Evolutionary conservation across 768 basidiomycete genomes (phyloP).

Genomic region (Pisolithus marmoratus): DNA sequence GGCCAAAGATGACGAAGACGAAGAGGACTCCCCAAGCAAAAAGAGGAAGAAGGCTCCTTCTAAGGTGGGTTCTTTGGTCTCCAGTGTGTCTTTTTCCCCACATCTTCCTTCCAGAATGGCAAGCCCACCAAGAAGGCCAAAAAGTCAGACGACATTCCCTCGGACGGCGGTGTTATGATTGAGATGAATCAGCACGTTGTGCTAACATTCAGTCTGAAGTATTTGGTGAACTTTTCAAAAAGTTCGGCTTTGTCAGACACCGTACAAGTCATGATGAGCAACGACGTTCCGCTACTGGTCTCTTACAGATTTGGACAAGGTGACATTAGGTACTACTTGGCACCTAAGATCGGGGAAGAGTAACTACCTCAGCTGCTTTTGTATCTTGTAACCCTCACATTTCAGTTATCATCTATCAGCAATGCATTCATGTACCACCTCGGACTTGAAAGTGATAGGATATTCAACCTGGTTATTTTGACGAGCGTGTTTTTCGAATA

Average conservation of each 20-base stretch:
- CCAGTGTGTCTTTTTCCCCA: not conserved
- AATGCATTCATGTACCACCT: too few relatives aligned
- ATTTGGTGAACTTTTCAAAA: conserved; percentile 95
- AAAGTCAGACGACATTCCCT: conserved; percentile 50
- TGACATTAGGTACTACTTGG: conserved; percentile 89
- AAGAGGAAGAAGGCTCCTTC: conserved; percentile 58
- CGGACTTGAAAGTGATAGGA: too few relatives aligned
- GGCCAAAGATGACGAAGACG: conserved; percentile 38
- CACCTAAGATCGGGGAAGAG: conserved; percentile 92
- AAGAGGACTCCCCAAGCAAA: conserved; percentile 48
- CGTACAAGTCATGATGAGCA: conserved; percentile 85
- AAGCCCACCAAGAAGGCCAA: conserved; percentile 56
- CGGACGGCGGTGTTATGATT: conserved; percentile 59
- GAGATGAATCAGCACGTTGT: conserved; percentile 88
- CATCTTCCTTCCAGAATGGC: conserved; percentile 12
- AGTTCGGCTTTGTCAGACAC: conserved; percentile 64
- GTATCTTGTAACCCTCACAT: not conserved
- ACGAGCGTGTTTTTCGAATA: too few relatives aligned
- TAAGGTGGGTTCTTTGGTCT: conserved; percentile 36
- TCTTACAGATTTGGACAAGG: conserved; percentile 89
- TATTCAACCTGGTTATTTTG: too few relatives aligned
- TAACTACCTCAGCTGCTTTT: conserved; percentile 23
- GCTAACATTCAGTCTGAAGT: conserved; percentile 94
- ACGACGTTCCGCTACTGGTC: conserved; percentile 86
- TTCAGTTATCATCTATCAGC: not conserved